These are phyloP conservation scores for Paralagenidium karlingii DNA, from an alignment of 352 stramenopile species.

Conservation along the genomic window DNA sequence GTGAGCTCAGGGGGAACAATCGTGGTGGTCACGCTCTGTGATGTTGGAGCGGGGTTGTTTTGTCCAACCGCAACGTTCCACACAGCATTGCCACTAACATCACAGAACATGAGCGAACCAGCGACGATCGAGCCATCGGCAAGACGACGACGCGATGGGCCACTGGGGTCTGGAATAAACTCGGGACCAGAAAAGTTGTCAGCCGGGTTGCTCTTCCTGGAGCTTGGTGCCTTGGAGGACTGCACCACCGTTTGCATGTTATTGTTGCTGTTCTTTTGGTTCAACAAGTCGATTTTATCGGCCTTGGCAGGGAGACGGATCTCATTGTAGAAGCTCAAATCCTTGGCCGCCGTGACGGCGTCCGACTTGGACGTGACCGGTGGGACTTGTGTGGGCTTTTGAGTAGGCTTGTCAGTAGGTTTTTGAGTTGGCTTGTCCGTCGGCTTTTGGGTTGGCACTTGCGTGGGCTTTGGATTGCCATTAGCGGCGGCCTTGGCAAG, in stretches of 20 bases:
- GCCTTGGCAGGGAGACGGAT: too few species aligned
- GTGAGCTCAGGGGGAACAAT: slow-evolving; percentile 6
- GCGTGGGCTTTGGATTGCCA: too few species aligned
- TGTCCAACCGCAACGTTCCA: slow-evolving; percentile 37
- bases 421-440: too few species aligned
- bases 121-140: too few species aligned
- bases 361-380: too few species aligned
- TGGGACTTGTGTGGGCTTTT: too few species aligned
- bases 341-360: too few species aligned
- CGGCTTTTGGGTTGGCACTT: too few species aligned
- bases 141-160: slow-evolving; percentile 23
- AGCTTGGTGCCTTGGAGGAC: slow-evolving; percentile 21
- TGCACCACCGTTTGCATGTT: slow-evolving; percentile 44
- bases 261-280: slow-evolving; percentile 34
- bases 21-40: too few species aligned
- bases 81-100: slow-evolving; percentile 56
- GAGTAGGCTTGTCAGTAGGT: too few species aligned
- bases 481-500: slow-evolving; percentile 19
- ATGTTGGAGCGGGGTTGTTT: slow-evolving; percentile 9
- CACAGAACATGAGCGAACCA: slow-evolving; percentile 41
- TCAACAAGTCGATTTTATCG: too few species aligned
- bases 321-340: too few species aligned
- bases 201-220: slow-evolving; percentile 7
- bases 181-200: slow-evolving; percentile 31
- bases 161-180: slow-evolving; percentile 24